Evolutionary conservation across 2,329 filamentous ascomycete species (phyloP), one percentile per base, ranked within the genome.

Genomic region (Arachnomyces sp.): DNA sequence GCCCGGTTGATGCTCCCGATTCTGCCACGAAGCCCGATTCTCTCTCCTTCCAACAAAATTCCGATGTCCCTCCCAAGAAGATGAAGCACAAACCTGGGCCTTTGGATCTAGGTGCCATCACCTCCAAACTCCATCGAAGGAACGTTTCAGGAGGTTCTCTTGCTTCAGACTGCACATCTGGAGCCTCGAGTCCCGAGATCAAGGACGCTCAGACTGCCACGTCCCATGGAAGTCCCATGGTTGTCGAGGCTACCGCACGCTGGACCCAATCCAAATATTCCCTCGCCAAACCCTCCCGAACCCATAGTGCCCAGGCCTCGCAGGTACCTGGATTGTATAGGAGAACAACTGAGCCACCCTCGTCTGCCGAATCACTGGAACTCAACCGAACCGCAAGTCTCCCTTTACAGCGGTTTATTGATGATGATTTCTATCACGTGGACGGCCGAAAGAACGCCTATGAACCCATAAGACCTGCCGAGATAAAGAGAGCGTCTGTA

Each of bases 331-430:
- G 20, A 25, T 25, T 25, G 20, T 25, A 25, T 25, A 25, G 20
- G 20, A 25, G 20, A 25, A 25, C 20, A 25, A 36, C 20, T 5
- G 20, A 25, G 20, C 11, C 51, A 52, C 3, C 46, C 49, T 16
- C 44, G 48, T 15, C 41, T 51, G 3, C 20, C 20, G 20, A 25
- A 9, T 32, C 46, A 1, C 53, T 59, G 15, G 46, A 53, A n/a
- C 55, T 58, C 32, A 56, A 46, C 35, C 50, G 58, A 17, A 49
- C 55, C 1, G 57, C 63, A 7, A 65, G 61, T 43, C 43, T 64
- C 31, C 61, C 61, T 14, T 45, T 65, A 8, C 56, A 63, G 42
- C 57, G 61, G 2, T 65, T 64, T 31, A 64, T 65, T 34, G 62
- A 63, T 32, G 62, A 64, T 33, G 49, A 60, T 12, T 29, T 57